Evolutionary conservation across 306 rosid species (phyloP).

Genomic region (Clitoria ternatea): DNA sequence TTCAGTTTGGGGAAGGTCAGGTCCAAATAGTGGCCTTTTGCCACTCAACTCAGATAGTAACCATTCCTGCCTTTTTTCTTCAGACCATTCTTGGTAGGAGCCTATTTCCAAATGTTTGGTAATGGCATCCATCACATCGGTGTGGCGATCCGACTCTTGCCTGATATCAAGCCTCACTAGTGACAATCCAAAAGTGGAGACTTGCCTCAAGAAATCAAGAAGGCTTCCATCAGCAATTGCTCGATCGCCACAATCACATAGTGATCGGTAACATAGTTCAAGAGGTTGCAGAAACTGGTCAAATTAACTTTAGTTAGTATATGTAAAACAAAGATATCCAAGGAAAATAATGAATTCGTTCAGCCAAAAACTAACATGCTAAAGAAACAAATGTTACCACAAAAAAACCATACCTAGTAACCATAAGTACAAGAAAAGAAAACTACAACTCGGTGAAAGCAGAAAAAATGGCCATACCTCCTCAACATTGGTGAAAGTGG

Average conservation of each 20-base stretch:
- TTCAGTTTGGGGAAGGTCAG: slow-evolving; percentile 87
- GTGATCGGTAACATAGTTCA: slow-evolving; percentile 89
- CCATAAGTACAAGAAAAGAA: not conserved
- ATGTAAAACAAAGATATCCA: not conserved
- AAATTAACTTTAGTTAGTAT: slow-evolving; percentile 34
- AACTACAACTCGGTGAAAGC: too few relatives aligned
- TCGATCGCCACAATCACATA: slow-evolving; percentile 83
- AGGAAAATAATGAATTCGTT: not conserved
- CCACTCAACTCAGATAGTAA: slow-evolving; percentile 81
- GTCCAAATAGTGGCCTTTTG: slow-evolving; percentile 91
- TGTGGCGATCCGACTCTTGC: slow-evolving; percentile 95
- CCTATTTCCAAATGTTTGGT: slow-evolving; percentile 89
- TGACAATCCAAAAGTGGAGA: slow-evolving; percentile 94
- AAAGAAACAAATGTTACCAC: not conserved
- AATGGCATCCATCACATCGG: slow-evolving; percentile 87
- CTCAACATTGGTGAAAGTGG: slow-evolving; percentile 76
- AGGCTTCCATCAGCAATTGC: slow-evolving; percentile 95
- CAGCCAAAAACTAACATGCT: not conserved
- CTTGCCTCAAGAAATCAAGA: slow-evolving; percentile 96
- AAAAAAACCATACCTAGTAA: not conserved
- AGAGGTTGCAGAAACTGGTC: slow-evolving; percentile 91
- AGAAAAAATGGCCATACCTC: slow-evolving; percentile 42
- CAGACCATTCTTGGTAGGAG: slow-evolving; percentile 91
- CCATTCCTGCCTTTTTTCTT: slow-evolving; percentile 88
- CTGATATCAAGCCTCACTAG: slow-evolving; percentile 91